Evolutionary conservation across 169 alveolate species (phyloP), one percentile per base, ranked within the genome.

Genomic region (Plasmodium yoelii): DNA sequence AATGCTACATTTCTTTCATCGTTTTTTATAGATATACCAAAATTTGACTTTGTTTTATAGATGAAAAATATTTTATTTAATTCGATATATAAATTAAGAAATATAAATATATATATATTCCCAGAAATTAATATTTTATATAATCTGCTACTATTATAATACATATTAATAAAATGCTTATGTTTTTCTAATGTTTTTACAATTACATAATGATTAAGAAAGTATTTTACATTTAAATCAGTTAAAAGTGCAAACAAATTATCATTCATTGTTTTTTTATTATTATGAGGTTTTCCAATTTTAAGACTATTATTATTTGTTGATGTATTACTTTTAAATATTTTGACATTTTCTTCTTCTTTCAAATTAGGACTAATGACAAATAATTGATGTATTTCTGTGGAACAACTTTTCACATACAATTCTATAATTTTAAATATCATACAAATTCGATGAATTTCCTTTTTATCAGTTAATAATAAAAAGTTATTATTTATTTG

Each of bases 21-120:
- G 6, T 34, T 34, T 56, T 28, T n/a, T 5, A 5, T 39, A 42
- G 6, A 42, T 7, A 19, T 18, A 15, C 5, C 46, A 34, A 0
- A 34, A 28, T 49, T 8, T 15, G 18, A 24, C 42, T 60, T 19
- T 24, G 15, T 53, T 24, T 60, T 67, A 13, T 49, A 55, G 53
- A 59, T 15, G 42, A 86, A 86, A 39, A 86, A 86, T 39, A 86
- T 86, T 86, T 86, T 86, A 55, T 56, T 86, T 26, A 86, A 34
- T n/a, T 86, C 87, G 12, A 70, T 46, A 72, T 22, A 86, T 1
- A 86, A 56, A 24, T 59, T 70, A 28, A 86, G 74, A 47, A 68
- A 70, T 10, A 70, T 46, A 86, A 86, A 86, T 1, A 59, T 10
- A 47, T 15, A 44, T 2, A 19, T 34, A 5, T 47, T 77, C 18